Evolutionary conservation across 345 rosid species (phyloP).

Genomic region (Populus deltoides): DNA sequence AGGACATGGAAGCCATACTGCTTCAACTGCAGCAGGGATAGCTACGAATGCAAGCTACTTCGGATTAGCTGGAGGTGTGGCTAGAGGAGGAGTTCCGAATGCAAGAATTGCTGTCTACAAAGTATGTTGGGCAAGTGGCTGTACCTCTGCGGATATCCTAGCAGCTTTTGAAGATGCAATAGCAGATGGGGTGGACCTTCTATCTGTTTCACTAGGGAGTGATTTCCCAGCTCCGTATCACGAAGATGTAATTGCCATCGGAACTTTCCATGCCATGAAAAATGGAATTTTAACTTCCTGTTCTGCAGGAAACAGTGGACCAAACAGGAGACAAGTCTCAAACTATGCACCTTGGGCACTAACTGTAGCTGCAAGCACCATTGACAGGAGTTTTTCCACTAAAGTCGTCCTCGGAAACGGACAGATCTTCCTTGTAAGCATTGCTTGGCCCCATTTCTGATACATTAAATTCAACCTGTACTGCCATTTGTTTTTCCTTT

Average conservation of each 20-base stretch:
- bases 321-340: slow-evolving; percentile 10
- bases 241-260: slow-evolving; percentile 11
- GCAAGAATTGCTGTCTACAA: slow-evolving; percentile 31
- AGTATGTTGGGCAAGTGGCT: slow-evolving; percentile 32
- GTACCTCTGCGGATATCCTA: slow-evolving; percentile 25
- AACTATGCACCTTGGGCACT: slow-evolving; percentile 34
- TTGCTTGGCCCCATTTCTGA: not conserved
- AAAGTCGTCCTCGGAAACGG: slow-evolving; percentile 31
- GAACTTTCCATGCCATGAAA: slow-evolving; percentile 25
- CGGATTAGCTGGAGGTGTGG: slow-evolving; percentile 19
- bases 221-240: not conserved
- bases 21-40: slow-evolving; percentile 32
- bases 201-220: slow-evolving; percentile 11
- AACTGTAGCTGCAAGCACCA: slow-evolving; percentile 34
- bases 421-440: slow-evolving; percentile 2
- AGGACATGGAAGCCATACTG: slow-evolving; percentile 28
- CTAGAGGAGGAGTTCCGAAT: slow-evolving; percentile 15
- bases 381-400: slow-evolving; percentile 29
- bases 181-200: slow-evolving; percentile 24
- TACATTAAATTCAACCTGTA: not conserved
- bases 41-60: slow-evolving; percentile 18
- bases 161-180: slow-evolving; percentile 35
- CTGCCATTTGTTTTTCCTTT: not conserved
- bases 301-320: slow-evolving; percentile 27
- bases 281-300: slow-evolving; percentile 29